phyloP scores from a whole-genome alignment of 805 yeast genomes.

The Torulaspora delbrueckii region DNA sequence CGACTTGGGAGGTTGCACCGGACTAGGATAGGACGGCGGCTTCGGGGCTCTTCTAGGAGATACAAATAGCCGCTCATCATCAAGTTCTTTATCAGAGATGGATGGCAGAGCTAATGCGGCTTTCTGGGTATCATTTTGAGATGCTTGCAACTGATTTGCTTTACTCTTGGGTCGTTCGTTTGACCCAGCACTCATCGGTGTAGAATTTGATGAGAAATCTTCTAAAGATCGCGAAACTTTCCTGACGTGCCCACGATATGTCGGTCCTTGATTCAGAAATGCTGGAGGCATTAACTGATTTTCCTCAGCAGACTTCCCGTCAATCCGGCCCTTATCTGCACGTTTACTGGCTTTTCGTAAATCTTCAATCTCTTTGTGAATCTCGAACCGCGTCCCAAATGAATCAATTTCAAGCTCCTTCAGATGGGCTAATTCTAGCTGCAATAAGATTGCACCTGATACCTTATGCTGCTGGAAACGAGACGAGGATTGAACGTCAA shows the following conservation, averaged over 20 bases:
- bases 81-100: constrained; percentile 8
- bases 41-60: constrained; percentile 74
- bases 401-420: constrained; percentile 89
- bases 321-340: neutral
- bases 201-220: constrained; percentile 15
- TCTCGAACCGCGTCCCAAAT: constrained; percentile 92
- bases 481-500: constrained; percentile 68
- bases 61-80: constrained; percentile 38
- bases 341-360: constrained; percentile 33
- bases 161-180: neutral
- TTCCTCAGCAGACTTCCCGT: constrained; percentile 4
- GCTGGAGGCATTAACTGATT: constrained; percentile 43
- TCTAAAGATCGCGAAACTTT: constrained; percentile 23
- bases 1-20: constrained; percentile 37
- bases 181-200: neutral
- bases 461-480: constrained; percentile 84
- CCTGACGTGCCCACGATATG: constrained; percentile 19
- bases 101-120: constrained; percentile 19
- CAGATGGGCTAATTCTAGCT: constrained; percentile 76
- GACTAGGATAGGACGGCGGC: constrained; percentile 52
- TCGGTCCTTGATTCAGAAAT: constrained; percentile 21
- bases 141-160: constrained; percentile 1
- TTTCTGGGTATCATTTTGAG: neutral
- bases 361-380: constrained; percentile 81
- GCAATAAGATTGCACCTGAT: constrained; percentile 78